phyloP scores from a whole-genome alignment of 176 grass and related monocot species.

The Lolium rigidum region DNA sequence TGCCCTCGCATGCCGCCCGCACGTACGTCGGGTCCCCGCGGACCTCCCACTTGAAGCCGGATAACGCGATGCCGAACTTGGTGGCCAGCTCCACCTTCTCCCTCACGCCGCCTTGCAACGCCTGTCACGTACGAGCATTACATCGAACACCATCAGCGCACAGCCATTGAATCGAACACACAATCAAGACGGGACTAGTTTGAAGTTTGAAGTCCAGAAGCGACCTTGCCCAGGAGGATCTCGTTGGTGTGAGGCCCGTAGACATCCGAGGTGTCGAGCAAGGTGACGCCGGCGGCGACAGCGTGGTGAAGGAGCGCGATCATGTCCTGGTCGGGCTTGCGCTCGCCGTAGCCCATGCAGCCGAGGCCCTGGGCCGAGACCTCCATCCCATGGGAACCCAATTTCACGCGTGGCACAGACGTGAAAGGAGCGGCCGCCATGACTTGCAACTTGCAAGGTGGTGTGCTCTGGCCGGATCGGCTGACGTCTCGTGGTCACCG shows the following conservation, averaged over 20 bases:
- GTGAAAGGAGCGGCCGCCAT: background rate
- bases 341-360: conserved; percentile 61
- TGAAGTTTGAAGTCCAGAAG: background rate
- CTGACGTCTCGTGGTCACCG: background rate
- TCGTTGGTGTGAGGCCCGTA: conserved; percentile 72
- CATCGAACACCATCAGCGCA: background rate
- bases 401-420: conserved; percentile 41
- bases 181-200: no score
- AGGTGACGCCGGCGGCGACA: conserved; percentile 52
- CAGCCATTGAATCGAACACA: no score
- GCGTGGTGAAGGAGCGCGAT: conserved; percentile 65
- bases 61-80: conserved; percentile 36
- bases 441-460: background rate
- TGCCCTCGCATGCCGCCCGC: no score
- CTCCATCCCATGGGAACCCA: conserved; percentile 82
- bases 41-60: background rate
- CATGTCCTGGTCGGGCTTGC: conserved; percentile 66
- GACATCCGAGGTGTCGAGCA: conserved; percentile 65
- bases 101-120: conserved; percentile 33
- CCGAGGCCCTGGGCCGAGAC: conserved; percentile 78
- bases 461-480: background rate
- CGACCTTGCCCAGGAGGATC: conserved; percentile 60
- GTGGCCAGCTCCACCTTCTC: conserved; percentile 54
- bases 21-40: no score
- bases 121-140: conserved; percentile 36